A percentile compares a stretch with the other conserved stretches of the same genome.
Conservation (phyloP, 2,329 filamentous ascomycete species). For the Fusarium liriodendri region DNA sequence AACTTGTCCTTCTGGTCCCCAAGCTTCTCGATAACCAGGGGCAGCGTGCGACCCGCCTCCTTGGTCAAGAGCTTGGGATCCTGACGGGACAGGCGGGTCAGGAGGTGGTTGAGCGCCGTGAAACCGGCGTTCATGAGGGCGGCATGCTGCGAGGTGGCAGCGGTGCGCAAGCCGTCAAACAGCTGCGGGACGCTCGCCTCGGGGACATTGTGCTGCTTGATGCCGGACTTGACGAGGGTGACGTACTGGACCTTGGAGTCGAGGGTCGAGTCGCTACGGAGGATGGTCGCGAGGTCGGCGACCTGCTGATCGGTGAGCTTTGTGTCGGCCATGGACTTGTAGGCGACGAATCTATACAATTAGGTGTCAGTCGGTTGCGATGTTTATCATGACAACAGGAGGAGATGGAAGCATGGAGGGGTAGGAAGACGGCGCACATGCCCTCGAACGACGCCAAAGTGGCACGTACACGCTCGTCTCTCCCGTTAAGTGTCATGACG, state of each 20-base stretch:
- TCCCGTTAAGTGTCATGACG: conserved; percentile 21
- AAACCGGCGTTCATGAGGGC: conserved; percentile 85
- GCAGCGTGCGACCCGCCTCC: conserved; percentile 77
- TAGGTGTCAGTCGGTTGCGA: conserved; percentile 18
- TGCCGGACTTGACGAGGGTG: conserved; percentile 82
- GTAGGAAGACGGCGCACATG: conserved; percentile 4
- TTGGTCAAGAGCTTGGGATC: conserved; percentile 79
- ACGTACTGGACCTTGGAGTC: conserved; percentile 79
- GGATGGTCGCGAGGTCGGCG: conserved; percentile 62
- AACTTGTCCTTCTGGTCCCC: conserved; percentile 91
- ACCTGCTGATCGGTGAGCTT: conserved; percentile 70
- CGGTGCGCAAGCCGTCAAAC: conserved; percentile 83
- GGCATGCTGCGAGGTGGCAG: conserved; percentile 81
- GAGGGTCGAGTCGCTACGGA: conserved; percentile 72
- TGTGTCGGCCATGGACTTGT: conserved; percentile 60
- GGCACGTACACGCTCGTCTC: conserved; percentile 26
- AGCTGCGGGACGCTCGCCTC: conserved; percentile 77
- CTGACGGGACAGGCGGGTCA: conserved; percentile 88
- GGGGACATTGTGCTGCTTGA: conserved; percentile 93
- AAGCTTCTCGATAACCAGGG: conserved; percentile 83
- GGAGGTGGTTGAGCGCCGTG: conserved; percentile 86
- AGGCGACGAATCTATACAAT: conserved; percentile 32
- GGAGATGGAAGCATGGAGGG: conserved; percentile 17
- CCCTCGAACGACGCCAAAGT: conserved; percentile 21
- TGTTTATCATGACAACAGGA: conserved; percentile 11